Percentiles rank a stretch among this genome's conserved stretches.
Conservation (phyloP, 495 filamentous ascomycete genomes). For the Lasiosphaeria ovina region DNA sequence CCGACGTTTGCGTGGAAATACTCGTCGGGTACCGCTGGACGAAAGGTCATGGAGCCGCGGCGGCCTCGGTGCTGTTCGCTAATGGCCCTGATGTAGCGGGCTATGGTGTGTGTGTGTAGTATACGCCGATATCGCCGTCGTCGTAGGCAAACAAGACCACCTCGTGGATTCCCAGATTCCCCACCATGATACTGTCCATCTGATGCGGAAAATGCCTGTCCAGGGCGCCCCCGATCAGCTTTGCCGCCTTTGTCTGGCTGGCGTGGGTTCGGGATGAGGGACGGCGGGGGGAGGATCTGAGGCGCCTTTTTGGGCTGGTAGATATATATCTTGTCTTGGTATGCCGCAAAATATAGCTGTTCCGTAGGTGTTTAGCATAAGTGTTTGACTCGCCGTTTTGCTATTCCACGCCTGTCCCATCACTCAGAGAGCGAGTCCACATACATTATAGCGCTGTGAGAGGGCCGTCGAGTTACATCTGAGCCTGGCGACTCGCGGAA, state of each 20-base stretch:
- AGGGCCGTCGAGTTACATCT: conserved; percentile 50
- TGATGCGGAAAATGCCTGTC: conserved; percentile 60
- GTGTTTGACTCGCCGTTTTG: background rate
- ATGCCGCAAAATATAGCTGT: conserved; percentile 75
- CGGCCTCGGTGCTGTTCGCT: background rate
- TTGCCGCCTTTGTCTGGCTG: conserved; percentile 42
- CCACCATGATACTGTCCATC: conserved; percentile 76
- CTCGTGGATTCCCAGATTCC: conserved; percentile 77
- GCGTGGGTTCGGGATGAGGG: conserved; percentile 64
- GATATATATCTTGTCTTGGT: conserved; percentile 65
- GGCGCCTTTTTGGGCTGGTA: conserved; percentile 67
- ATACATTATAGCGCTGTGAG: conserved; percentile 49
- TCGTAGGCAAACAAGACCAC: conserved; percentile 75
- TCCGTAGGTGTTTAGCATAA: conserved; percentile 7
- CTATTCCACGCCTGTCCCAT: background rate
- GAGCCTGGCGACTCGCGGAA: conserved; percentile 36
- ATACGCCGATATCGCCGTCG: conserved; percentile 85
- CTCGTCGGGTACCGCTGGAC: conserved; percentile 30
- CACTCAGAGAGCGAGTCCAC: background rate
- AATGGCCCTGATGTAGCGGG: conserved; percentile 18
- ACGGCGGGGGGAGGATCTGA: conserved; percentile 56
- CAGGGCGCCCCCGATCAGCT: conserved; percentile 53
- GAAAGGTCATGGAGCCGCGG: background rate
- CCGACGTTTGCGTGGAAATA: conserved; percentile 77
- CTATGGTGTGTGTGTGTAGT: conserved; percentile 59